These are phyloP conservation scores for Cadophora sp. DNA, from an alignment of 2,329 filamentous ascomycete species.

Conservation along the genomic window DNA sequence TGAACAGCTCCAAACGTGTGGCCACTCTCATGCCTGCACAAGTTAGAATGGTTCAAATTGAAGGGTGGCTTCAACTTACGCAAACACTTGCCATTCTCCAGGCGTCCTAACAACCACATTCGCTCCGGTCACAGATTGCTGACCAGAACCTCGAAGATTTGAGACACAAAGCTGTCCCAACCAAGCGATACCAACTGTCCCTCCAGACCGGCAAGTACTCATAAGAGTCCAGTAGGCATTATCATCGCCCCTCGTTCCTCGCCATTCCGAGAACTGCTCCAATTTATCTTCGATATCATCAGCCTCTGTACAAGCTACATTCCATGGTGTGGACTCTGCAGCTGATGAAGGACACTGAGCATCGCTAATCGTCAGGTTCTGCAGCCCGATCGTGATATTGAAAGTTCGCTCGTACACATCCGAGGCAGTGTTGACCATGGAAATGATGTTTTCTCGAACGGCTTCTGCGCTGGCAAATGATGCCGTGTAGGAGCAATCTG, in stretches of 20 bases:
- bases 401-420: slow-evolving; percentile 86
- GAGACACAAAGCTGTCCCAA: slow-evolving; percentile 79
- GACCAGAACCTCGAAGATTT: slow-evolving; percentile 57
- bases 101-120: slow-evolving; percentile 85
- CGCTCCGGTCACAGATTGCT: slow-evolving; percentile 77
- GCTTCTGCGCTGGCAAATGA: slow-evolving; percentile 69
- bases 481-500: slow-evolving; percentile 84
- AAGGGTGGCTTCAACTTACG: slow-evolving; percentile 44
- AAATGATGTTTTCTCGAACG: slow-evolving; percentile 75
- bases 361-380: slow-evolving; percentile 80
- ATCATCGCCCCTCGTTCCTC: slow-evolving; percentile 73
- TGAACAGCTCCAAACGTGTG: slow-evolving; percentile 95
- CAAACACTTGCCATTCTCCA: slow-evolving; percentile 91
- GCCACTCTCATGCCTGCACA: slow-evolving; percentile 73
- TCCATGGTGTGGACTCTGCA: slow-evolving; percentile 76
- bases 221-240: slow-evolving; percentile 89
- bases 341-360: slow-evolving; percentile 72
- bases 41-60: neutral
- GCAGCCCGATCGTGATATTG: slow-evolving; percentile 88
- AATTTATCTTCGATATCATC: slow-evolving; percentile 75
- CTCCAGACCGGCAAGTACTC: slow-evolving; percentile 72
- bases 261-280: slow-evolving; percentile 86
- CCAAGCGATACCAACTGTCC: slow-evolving; percentile 90
- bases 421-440: slow-evolving; percentile 83
- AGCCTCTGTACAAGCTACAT: slow-evolving; percentile 69